Base-by-base conservation (phyloP, 2,329 filamentous ascomycete species). In the Xylaria sp. region DNA sequence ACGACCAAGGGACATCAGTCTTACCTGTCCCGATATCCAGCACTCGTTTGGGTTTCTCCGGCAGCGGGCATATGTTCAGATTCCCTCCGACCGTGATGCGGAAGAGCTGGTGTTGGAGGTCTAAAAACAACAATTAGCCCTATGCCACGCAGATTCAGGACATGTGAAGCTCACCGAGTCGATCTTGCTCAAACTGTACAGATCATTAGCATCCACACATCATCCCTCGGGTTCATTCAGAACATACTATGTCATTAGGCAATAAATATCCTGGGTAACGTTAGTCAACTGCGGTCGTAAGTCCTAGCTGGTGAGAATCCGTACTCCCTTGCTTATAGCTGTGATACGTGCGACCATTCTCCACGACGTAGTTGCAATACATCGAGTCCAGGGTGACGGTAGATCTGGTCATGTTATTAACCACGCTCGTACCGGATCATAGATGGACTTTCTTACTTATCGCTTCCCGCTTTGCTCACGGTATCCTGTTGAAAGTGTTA, bases 21-120 rank as follows among this genome's bases (percentile, higher is more conserved):
- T 30, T 53, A 70, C 68, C 71, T 57, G 71, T 72, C 7, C 78
- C 80, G 34, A 83, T 72, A 65, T 82, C 80, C 11, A 82, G 71
- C 44, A 77, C 75, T 37, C 76, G 71, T 54, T 70, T 73, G 0
- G 76, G 76, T 16, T 74, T 69, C 6, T 74, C 65, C 7, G 66
- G 59, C 13, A 83, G 67, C 1, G 80, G 80, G 4, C 79, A 75
- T 48, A 78, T 67, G 64, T 76, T 75, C 2, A 81, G 74, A 55
- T 73, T 73, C 46, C 77, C 77, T 52, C 73, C 69, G 50, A 70
- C 65, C 47, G 68, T 72, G 61, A 78, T 71, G 3, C 74, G 75
- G 63, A 80, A 72, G 63, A 56, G 70, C 67, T 68, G 76, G 72
- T 72, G 70, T 58, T 72, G 70, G 49, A 79, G 73, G 61, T 78